phyloP scores from a whole-genome alignment of 2,329 filamentous ascomycete species.

The Aspergillus sp. region DNA sequence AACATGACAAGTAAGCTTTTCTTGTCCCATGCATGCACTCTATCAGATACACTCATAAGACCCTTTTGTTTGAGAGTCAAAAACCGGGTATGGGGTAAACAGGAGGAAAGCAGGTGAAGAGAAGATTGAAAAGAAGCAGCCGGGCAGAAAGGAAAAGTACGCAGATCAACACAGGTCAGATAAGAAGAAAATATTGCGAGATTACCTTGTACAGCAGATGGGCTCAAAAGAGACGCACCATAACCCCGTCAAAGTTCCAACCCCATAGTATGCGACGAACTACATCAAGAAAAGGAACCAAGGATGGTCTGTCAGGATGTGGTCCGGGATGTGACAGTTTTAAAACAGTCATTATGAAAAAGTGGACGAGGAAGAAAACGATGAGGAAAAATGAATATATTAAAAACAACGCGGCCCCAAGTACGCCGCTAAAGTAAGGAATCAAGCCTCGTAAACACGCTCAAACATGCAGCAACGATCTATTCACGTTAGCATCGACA shows the following conservation, averaged over 20 bases:
- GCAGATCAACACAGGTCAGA: too few relatives aligned
- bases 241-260: conserved; percentile 12
- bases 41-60: conserved; percentile 4
- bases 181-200: neutral
- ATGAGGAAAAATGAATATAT: conserved; percentile 3
- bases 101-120: neutral
- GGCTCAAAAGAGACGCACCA: neutral
- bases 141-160: conserved; percentile 5
- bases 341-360: conserved; percentile 1
- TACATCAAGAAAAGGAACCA: conserved; percentile 19
- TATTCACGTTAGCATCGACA: conserved; percentile 24
- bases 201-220: conserved; percentile 15
- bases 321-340: neutral
- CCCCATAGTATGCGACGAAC: conserved; percentile 15
- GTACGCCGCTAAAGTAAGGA: conserved; percentile 62
- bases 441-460: conserved; percentile 94
- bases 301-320: neutral
- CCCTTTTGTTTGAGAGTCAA: neutral
- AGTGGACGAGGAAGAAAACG: conserved; percentile 5
- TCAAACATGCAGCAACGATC: conserved; percentile 88
- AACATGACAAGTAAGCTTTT: neutral
- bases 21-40: conserved; percentile 1
- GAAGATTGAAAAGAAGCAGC: conserved; percentile 3
- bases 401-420: conserved; percentile 2
- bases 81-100: neutral